Percentiles rank a stretch among this genome's conserved stretches.
Evolutionary conservation across 306 rosid species (phyloP).

Genomic region (Trifolium dubium): DNA sequence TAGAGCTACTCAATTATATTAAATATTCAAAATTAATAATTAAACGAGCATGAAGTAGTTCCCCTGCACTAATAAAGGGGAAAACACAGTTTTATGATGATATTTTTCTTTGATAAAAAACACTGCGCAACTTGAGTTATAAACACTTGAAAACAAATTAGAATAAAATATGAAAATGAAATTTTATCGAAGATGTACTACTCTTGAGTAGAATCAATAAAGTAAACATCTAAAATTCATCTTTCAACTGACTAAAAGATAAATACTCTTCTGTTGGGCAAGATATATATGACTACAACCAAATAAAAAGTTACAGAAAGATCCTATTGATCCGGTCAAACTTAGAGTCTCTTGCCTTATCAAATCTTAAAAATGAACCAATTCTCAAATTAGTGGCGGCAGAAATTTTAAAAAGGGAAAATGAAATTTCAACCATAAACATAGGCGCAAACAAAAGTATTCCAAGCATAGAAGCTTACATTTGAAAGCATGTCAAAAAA

Average conservation of each 20-base stretch:
- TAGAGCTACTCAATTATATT: not conserved
- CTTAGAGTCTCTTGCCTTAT: constrained; percentile 3
- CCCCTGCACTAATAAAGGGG: not conserved
- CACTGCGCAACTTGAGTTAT: not conserved
- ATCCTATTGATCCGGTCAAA: constrained; percentile 29
- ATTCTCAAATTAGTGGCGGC: constrained; percentile 18
- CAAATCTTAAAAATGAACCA: constrained; percentile 30
- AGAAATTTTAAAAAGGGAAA: constrained; percentile 16
- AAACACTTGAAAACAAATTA: not conserved
- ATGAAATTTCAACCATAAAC: constrained; percentile 32
- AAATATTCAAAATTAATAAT: constrained; percentile 5
- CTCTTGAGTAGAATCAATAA: constrained; percentile 7
- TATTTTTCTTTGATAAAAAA: not conserved
- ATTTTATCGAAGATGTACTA: constrained; percentile 15
- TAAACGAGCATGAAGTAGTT: constrained; percentile 16
- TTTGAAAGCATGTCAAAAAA: constrained; percentile 93
- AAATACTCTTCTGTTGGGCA: constrained; percentile 20
- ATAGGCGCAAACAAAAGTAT: constrained; percentile 39
- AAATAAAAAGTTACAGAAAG: constrained; percentile 9
- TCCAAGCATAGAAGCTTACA: constrained; percentile 68
- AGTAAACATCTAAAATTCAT: constrained; percentile 21
- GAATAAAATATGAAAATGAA: not conserved
- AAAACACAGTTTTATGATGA: constrained; percentile 11
- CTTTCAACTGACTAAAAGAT: constrained; percentile 20
- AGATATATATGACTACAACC: not conserved